phyloP scores from a whole-genome alignment of 2,329 filamentous ascomycete species.

The Phialocephala subalpina region DNA sequence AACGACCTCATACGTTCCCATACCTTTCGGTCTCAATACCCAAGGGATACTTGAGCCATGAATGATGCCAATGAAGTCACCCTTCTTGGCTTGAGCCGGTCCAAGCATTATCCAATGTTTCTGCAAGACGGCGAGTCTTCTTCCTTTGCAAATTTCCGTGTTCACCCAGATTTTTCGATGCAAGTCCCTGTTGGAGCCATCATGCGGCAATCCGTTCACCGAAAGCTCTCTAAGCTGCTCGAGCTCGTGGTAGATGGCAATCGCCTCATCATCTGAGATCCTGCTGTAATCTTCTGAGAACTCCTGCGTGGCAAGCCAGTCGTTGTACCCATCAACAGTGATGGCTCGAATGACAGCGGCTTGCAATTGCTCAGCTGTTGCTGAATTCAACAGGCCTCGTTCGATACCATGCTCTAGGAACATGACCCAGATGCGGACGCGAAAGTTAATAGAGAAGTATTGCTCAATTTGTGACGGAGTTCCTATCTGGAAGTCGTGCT shows the following conservation, averaged over 20 bases:
- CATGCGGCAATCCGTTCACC: not conserved
- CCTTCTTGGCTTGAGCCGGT: not conserved
- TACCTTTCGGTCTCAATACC: not conserved
- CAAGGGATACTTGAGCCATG: slow-evolving; percentile 14
- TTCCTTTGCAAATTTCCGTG: slow-evolving; percentile 14
- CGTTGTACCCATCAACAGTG: slow-evolving; percentile 3
- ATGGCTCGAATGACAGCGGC: slow-evolving; percentile 5
- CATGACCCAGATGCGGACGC: not conserved
- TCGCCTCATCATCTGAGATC: slow-evolving; percentile 3
- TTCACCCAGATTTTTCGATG: slow-evolving; percentile 12
- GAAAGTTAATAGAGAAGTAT: slow-evolving; percentile 15
- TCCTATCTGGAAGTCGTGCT: slow-evolving; percentile 15
- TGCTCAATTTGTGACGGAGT: slow-evolving; percentile 9
- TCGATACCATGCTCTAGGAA: slow-evolving; percentile 11
- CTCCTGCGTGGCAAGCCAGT: not conserved
- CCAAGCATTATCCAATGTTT: slow-evolving; percentile 16
- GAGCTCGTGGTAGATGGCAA: slow-evolving; percentile 7
- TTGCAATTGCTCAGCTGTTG: slow-evolving; percentile 6
- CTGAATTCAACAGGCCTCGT: not conserved
- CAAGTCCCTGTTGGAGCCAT: slow-evolving; percentile 10
- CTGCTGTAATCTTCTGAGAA: not conserved
- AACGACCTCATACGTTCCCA: not conserved
- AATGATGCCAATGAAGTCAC: slow-evolving; percentile 3
- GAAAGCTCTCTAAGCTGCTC: not conserved
- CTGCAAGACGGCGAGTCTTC: slow-evolving; percentile 8